phyloP scores from a whole-genome alignment of 2,329 filamentous ascomycete species.

The Didymella pinodella region DNA sequence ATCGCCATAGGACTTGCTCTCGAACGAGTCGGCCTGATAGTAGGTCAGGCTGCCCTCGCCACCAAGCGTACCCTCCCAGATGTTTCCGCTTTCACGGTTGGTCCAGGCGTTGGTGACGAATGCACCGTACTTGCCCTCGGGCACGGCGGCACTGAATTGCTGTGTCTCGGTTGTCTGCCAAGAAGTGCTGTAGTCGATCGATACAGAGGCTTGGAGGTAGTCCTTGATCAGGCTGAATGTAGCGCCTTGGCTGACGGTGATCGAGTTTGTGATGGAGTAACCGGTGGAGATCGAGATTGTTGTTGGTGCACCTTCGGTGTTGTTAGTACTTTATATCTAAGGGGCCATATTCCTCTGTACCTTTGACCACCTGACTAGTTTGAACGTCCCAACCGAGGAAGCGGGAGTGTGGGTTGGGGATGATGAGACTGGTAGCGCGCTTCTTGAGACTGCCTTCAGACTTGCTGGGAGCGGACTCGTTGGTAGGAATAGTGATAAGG shows the following conservation, averaged over 20 bases:
- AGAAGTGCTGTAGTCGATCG: slow-evolving; percentile 38
- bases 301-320: slow-evolving; percentile 28
- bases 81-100: slow-evolving; percentile 45
- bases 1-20: slow-evolving; percentile 40
- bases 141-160: slow-evolving; percentile 45
- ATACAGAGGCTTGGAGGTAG: slow-evolving; percentile 35
- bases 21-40: slow-evolving; percentile 51
- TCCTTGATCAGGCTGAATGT: slow-evolving; percentile 35
- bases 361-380: slow-evolving; percentile 50
- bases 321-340: background rate
- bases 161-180: slow-evolving; percentile 49
- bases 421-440: slow-evolving; percentile 31
- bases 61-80: slow-evolving; percentile 50
- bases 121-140: slow-evolving; percentile 50
- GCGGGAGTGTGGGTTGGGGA: slow-evolving; percentile 29
- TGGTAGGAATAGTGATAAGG: slow-evolving; percentile 20
- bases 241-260: slow-evolving; percentile 34
- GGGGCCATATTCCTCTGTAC: background rate
- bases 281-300: slow-evolving; percentile 46
- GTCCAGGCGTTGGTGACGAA: slow-evolving; percentile 52
- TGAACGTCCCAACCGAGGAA: slow-evolving; percentile 54
- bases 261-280: slow-evolving; percentile 46
- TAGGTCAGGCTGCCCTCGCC: slow-evolving; percentile 28
- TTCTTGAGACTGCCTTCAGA: slow-evolving; percentile 20
- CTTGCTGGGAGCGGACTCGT: slow-evolving; percentile 17